Evolutionary conservation across 2,329 filamentous ascomycete genomes (phyloP).

Genomic region (Colletotrichum lentis): DNA sequence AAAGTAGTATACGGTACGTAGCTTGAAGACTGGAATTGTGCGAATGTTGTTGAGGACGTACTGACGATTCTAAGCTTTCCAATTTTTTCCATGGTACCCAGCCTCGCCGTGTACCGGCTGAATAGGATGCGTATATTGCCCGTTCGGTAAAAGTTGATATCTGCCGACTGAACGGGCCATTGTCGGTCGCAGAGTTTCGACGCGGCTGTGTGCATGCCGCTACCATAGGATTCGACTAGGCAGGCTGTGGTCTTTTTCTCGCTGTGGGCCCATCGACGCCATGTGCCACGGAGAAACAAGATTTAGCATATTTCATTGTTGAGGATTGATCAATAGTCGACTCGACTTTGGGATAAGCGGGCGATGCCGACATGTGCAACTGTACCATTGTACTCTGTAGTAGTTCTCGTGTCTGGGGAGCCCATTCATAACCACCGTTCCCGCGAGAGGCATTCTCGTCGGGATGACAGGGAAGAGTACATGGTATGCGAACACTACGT

Average conservation of each 20-base stretch:
- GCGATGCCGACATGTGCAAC: background rate
- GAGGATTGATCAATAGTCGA: too few species aligned
- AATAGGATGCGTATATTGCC: slow-evolving; percentile 20
- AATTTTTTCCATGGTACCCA: background rate
- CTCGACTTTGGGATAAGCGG: slow-evolving; percentile 3
- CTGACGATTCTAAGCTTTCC: background rate
- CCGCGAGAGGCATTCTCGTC: background rate
- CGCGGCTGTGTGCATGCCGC: background rate
- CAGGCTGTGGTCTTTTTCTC: too few species aligned
- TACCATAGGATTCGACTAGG: background rate
- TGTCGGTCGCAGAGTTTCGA: background rate
- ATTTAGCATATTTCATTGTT: too few species aligned
- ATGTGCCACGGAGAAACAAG: background rate
- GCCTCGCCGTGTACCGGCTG: slow-evolving; percentile 19
- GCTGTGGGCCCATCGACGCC: background rate
- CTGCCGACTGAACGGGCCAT: background rate
- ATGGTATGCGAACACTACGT: background rate
- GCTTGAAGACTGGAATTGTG: background rate
- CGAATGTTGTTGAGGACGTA: background rate
- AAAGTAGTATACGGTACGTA: background rate
- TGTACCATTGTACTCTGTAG: background rate
- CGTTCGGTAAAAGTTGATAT: background rate
- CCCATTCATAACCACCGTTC: background rate
- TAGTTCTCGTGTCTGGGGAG: background rate
- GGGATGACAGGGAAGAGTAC: background rate